Conservation (phyloP, 495 filamentous ascomycete species). For the Annulohypoxylon nitens region DNA sequence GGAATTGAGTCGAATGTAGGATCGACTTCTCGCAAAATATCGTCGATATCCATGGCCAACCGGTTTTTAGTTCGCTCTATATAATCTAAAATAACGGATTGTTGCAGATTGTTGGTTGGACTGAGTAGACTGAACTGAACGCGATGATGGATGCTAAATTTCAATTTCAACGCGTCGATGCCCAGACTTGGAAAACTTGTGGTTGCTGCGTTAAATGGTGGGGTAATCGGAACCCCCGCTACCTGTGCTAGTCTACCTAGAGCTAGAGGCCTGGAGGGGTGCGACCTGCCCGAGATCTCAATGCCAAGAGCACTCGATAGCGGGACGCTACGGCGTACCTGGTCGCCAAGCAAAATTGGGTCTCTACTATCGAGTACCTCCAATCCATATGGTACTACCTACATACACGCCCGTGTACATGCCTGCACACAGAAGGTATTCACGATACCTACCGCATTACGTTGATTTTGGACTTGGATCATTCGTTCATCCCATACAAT, state of each 20-base stretch:
- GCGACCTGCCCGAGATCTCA: neutral
- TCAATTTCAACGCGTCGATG: conserved; percentile 1
- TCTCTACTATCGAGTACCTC: neutral
- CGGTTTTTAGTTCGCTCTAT: neutral
- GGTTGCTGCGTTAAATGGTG: conserved; percentile 1
- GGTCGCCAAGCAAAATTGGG: conserved; percentile 19
- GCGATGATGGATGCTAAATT: neutral
- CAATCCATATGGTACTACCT: neutral
- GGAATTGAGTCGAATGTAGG: conserved; percentile 66
- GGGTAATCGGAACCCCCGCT: conserved; percentile 7
- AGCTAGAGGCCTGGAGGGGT: neutral
- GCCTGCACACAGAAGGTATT: no score
- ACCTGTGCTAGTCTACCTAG: neutral
- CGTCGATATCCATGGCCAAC: conserved; percentile 82
- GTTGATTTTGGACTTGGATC: neutral
- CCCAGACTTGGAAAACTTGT: neutral
- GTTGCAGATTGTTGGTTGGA: neutral
- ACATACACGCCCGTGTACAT: neutral
- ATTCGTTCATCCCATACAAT: neutral
- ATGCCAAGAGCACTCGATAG: conserved; percentile 13
- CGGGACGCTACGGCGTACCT: conserved; percentile 12
- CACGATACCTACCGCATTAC: no score
- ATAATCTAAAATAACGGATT: neutral
- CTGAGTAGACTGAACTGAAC: neutral
- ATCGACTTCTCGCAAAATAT: conserved; percentile 87